Percentiles rank a stretch among this genome's conserved stretches.
phyloP scores from a whole-genome alignment of 352 stramenopile genomes.

The Pythium biforme region DNA sequence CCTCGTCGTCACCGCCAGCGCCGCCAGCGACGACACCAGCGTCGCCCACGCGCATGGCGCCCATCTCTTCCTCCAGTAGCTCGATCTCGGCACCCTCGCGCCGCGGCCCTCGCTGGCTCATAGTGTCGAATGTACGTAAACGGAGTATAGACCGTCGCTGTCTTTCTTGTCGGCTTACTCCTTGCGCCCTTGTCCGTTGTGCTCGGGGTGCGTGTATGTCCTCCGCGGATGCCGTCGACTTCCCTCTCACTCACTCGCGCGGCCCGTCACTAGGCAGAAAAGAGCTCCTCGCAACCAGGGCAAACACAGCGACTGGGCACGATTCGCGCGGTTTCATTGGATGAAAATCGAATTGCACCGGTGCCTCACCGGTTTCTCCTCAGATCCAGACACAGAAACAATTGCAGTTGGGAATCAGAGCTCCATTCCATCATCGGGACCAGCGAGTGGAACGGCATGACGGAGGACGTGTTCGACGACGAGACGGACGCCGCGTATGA shows the following conservation, averaged over 20 bases:
- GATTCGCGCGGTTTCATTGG: not conserved
- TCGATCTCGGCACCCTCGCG: slow-evolving; percentile 22
- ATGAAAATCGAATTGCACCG: not conserved
- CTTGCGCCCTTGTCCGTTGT: not conserved
- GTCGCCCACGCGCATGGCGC: slow-evolving; percentile 48
- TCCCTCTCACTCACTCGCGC: slow-evolving; percentile 5
- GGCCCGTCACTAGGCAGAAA: slow-evolving; percentile 10
- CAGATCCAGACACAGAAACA: slow-evolving; percentile 3
- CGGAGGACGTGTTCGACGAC: not conserved
- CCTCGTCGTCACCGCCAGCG: slow-evolving; percentile 30
- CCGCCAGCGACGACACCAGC: too few species aligned
- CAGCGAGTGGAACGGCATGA: too few species aligned
- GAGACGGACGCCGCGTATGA: slow-evolving; percentile 9
- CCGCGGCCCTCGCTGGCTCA: slow-evolving; percentile 18
- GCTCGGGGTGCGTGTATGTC: too few species aligned
- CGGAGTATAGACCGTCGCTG: too few species aligned
- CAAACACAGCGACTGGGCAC: slow-evolving; percentile 13
- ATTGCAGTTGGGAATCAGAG: not conserved
- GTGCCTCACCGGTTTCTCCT: slow-evolving; percentile 4
- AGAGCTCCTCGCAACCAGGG: slow-evolving; percentile 14
- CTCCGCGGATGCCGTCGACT: not conserved
- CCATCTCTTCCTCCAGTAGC: slow-evolving; percentile 48
- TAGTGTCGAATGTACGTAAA: not conserved
- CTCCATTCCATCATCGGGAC: not conserved
- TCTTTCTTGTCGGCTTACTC: not conserved